Evolutionary conservation across 78 protist species (phyloP).

Genomic region (Dictyostelium brefeldianum): DNA sequence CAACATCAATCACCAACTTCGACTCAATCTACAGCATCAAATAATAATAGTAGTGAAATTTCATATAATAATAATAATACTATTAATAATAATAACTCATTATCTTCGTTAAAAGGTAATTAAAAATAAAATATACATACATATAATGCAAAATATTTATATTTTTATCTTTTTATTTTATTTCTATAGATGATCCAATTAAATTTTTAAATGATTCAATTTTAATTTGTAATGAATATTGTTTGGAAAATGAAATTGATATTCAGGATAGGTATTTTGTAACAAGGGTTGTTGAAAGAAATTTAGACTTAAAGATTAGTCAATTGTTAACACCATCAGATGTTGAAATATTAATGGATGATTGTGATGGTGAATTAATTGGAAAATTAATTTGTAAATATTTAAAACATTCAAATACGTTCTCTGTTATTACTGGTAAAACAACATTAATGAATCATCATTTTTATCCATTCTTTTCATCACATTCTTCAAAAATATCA

Average conservation of each 20-base stretch:
- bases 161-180: background rate
- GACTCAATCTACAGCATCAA: background rate
- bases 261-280: background rate
- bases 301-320: background rate
- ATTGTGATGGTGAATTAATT: background rate
- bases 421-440: conserved; percentile 32
- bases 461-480: conserved; percentile 43
- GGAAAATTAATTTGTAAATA: background rate
- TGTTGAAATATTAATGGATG: background rate
- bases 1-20: background rate
- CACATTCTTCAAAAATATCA: background rate
- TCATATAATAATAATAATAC: background rate
- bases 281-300: conserved; percentile 11
- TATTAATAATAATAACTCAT: background rate
- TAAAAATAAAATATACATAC: background rate
- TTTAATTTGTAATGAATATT: background rate
- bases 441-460: conserved; percentile 40
- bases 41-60: background rate
- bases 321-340: conserved; percentile 9
- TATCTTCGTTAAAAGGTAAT: conserved; percentile 6
- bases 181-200: background rate
- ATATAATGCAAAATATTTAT: background rate
- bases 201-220: background rate
- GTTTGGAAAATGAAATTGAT: background rate
- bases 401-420: background rate